Evolutionary conservation across 345 rosid species (phyloP).

Genomic region (Euphorbia pulcherrima): DNA sequence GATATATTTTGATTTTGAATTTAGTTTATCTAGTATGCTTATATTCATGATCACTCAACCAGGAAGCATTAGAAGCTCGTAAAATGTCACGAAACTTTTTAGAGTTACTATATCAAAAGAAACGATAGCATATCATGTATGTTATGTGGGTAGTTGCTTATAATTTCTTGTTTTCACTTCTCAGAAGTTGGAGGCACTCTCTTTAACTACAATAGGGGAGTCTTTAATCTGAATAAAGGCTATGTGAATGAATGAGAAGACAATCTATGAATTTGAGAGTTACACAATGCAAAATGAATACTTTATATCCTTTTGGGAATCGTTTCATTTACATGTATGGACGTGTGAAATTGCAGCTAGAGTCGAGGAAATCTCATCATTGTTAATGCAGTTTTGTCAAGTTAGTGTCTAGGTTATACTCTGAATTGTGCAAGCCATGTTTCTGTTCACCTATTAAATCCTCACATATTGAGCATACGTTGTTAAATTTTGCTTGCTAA

Average conservation of each 20-base stretch:
- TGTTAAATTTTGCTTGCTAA: neutral
- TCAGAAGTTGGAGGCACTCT: neutral
- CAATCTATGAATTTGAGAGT: neutral
- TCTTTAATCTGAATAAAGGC: neutral
- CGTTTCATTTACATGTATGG: neutral
- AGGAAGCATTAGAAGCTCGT: neutral
- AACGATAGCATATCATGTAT: neutral
- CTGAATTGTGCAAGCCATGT: neutral
- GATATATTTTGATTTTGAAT: conserved; percentile 9
- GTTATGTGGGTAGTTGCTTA: neutral
- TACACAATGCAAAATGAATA: neutral
- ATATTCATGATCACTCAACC: neutral
- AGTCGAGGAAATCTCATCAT: neutral
- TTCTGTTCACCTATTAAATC: neutral
- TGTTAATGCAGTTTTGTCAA: neutral
- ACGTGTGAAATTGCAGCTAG: neutral
- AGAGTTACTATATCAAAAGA: neutral
- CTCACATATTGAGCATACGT: neutral
- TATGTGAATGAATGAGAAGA: neutral
- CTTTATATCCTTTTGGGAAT: neutral
- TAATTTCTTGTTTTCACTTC: neutral
- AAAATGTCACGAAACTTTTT: neutral
- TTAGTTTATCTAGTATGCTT: conserved; percentile 1
- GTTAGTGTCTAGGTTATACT: neutral
- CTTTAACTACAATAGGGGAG: neutral